Evolutionary conservation across 179 eudicot species (phyloP).

Genomic region (Spinacia oleracea): DNA sequence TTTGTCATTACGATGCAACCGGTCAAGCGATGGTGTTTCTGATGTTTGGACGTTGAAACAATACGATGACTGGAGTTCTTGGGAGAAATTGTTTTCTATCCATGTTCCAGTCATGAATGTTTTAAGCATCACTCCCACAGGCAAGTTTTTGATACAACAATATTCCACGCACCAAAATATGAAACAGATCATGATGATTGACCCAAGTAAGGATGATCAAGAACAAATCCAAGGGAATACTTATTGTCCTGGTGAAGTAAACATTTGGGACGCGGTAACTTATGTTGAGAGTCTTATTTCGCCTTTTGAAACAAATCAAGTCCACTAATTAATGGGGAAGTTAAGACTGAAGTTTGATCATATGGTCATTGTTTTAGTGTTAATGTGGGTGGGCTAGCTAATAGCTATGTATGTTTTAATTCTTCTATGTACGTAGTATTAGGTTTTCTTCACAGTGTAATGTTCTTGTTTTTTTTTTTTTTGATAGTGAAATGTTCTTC

Average conservation of each 20-base stretch:
- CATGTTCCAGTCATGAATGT: background rate
- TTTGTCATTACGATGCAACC: background rate
- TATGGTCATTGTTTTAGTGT: no score
- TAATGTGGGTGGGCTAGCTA: no score
- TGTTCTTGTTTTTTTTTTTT: no score
- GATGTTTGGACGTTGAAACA: conserved; percentile 14
- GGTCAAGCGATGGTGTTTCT: background rate
- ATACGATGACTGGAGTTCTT: conserved; percentile 3
- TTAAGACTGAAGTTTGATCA: no score
- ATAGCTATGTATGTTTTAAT: no score
- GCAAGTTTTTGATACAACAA: background rate
- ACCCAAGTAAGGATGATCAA: background rate
- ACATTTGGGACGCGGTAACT: background rate
- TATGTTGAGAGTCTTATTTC: conserved; percentile 19
- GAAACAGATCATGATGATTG: background rate
- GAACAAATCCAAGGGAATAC: background rate
- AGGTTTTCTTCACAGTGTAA: no score
- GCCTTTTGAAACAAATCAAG: background rate
- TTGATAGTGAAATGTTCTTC: no score
- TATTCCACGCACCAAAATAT: no score
- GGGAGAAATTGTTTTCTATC: conserved; percentile 1
- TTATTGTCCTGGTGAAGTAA: no score
- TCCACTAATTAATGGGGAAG: no score
- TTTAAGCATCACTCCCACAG: background rate
- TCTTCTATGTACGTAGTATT: no score